Percentiles rank a stretch among this genome's conserved stretches.
These are phyloP conservation scores for Rhodotorula toruloides DNA, from an alignment of 768 basidiomycete genomes.

Conservation along the genomic window DNA sequence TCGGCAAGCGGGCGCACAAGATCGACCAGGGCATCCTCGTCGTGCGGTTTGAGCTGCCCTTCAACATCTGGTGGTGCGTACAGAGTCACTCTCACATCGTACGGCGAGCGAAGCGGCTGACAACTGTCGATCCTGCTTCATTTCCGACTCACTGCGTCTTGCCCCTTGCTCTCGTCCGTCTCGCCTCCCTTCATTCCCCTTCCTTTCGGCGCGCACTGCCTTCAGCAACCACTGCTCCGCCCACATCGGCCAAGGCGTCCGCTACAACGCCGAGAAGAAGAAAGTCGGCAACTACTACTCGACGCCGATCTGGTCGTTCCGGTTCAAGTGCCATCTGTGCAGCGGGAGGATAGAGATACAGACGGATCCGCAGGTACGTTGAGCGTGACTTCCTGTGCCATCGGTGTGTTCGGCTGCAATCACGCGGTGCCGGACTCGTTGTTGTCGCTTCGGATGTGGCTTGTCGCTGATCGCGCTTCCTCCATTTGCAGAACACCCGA, in stretches of 20 bases:
- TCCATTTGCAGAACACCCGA: conserved; percentile 68
- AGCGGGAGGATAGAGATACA: conserved; percentile 96
- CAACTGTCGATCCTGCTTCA: too few species aligned
- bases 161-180: neutral
- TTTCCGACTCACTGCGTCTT: neutral
- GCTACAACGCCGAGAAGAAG: conserved; percentile 99
- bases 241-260: conserved; percentile 97
- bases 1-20: conserved; percentile 67
- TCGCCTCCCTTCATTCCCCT: neutral
- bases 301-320: conserved; percentile 88
- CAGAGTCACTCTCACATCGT: too few species aligned
- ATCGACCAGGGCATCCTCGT: conserved; percentile 94
- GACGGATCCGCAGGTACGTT: conserved; percentile 84
- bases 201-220: conserved; percentile 28
- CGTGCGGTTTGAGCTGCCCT: conserved; percentile 89
- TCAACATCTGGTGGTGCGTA: conserved; percentile 90
- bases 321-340: conserved; percentile 97
- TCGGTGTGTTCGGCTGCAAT: neutral
- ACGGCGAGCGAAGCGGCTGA: too few species aligned
- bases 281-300: conserved; percentile 92
- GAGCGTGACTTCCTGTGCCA: neutral
- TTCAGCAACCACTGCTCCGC: conserved; percentile 83
- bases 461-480: neutral
- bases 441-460: neutral
- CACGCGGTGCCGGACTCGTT: neutral